These are phyloP conservation scores for Sphaerobolus stellatus DNA, from an alignment of 1,284 basidiomycete species.

Conservation along the genomic window DNA sequence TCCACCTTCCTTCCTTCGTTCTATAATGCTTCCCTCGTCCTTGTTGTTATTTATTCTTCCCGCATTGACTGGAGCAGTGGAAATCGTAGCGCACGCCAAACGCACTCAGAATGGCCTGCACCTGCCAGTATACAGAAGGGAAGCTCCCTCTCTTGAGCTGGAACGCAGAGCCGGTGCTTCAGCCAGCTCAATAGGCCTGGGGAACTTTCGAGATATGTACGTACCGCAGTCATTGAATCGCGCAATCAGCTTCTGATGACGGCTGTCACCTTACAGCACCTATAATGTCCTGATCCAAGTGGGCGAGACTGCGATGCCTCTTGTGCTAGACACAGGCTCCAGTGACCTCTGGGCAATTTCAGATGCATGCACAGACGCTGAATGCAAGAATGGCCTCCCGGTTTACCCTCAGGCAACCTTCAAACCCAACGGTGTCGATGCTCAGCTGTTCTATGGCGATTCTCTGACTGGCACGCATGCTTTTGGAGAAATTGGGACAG, in stretches of 20 bases:
- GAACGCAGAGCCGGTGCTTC: constrained; percentile 8
- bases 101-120: too few species aligned
- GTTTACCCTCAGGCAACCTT: constrained; percentile 43
- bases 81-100: too few species aligned
- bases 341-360: constrained; percentile 60
- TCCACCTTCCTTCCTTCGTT: too few species aligned
- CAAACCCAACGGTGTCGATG: constrained; percentile 38
- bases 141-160: too few species aligned
- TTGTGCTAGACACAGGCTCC: constrained; percentile 56
- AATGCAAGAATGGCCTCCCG: constrained; percentile 29
- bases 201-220: constrained; percentile 50
- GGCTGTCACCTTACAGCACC: constrained; percentile 30
- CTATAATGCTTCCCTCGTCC: too few species aligned
- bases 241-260: neutral
- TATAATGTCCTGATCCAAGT: constrained; percentile 48
- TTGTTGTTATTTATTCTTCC: too few species aligned
- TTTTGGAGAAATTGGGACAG: constrained; percentile 47
- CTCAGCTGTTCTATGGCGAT: constrained; percentile 52
- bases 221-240: constrained; percentile 19
- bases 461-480: constrained; percentile 54
- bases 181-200: constrained; percentile 34
- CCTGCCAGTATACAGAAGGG: too few species aligned
- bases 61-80: too few species aligned
- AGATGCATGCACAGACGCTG: constrained; percentile 37
- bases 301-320: constrained; percentile 39